phyloP scores from a whole-genome alignment of 1,284 basidiomycete genomes.

The Fistulina hepatica region DNA sequence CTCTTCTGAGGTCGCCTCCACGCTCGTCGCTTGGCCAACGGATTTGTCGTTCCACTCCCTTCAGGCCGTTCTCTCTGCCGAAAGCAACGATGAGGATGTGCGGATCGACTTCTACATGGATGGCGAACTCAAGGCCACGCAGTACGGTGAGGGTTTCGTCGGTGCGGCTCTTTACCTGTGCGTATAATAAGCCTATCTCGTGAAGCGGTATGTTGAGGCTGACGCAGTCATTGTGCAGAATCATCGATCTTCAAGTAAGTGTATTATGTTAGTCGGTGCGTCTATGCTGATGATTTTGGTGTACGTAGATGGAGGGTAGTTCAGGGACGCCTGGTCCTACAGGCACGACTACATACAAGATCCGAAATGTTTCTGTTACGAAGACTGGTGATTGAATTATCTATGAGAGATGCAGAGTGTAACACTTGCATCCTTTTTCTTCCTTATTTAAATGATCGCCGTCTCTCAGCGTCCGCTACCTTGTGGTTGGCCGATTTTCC shows the following conservation, averaged over 20 bases:
- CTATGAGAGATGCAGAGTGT: not conserved
- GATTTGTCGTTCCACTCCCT: slow-evolving; percentile 34
- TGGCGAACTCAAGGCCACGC: slow-evolving; percentile 25
- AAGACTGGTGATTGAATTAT: slow-evolving; percentile 10
- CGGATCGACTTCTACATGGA: slow-evolving; percentile 33
- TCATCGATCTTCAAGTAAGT: slow-evolving; percentile 32
- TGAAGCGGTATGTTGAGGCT: not conserved
- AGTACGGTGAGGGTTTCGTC: slow-evolving; percentile 29
- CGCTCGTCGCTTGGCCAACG: slow-evolving; percentile 29
- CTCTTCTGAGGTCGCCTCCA: slow-evolving; percentile 28
- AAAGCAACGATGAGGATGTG: slow-evolving; percentile 27
- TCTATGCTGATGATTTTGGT: slow-evolving; percentile 1
- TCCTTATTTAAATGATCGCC: no score
- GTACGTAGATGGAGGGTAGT: slow-evolving; percentile 40
- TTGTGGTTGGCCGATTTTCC: no score
- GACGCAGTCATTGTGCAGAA: slow-evolving; percentile 18
- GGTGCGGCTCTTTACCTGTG: slow-evolving; percentile 31
- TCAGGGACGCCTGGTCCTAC: slow-evolving; percentile 30
- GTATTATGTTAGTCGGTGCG: not conserved
- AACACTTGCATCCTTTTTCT: no score
- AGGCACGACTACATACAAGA: slow-evolving; percentile 13
- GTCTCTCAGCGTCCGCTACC: no score
- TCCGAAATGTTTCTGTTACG: slow-evolving; percentile 11
- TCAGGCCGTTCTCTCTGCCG: slow-evolving; percentile 30
- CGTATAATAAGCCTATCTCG: slow-evolving; percentile 12